Base-by-base conservation (phyloP, 1,139 yeast genomes). In the Suhomyces bribrorum region DNA sequence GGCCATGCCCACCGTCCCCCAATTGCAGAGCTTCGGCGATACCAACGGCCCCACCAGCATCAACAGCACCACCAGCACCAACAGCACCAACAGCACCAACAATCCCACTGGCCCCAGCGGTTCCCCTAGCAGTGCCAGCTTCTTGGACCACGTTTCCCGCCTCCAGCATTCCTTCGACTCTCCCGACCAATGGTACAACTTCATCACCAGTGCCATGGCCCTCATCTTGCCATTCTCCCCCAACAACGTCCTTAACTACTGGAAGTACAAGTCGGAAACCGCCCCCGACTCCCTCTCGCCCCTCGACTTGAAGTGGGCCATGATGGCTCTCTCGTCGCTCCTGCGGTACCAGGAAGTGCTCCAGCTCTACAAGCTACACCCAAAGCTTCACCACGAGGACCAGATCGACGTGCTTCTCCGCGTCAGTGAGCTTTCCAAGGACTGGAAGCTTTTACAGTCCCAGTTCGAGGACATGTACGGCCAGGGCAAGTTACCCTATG, bases 381-480 rank as follows among this genome's bases (percentile, higher is more conserved):
- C 64, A 2, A 40, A 50, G 3, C 45, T 66, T 7, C 66, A 64
- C 55, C 49, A 59, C 40, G 72, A 64, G 27, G 62, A 58, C 25
- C 75, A 70, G 43, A 73, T 78, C 39, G 74, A 70, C 30, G 61
- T 70, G 6, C 50, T 79, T 12, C 61, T 81, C 28, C 48, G 61
- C 12, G 66, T 82, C 2, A 70, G 82, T 43, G 80, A 85, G 2
- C 62, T 66, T 29, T 57, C 66, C 12, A 69, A 75, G 29, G 77
- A 81, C 47, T 85, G 89, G 85, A 61, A 62, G 20, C 63, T 73
- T 5, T 65, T 87, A 44, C 84, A 83, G 53, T 52, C 62, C n/a
- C 75, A 79, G 35, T 83, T 86, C 52, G 86, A 84, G 45, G 70
- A 68, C 2, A 65, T 84, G 57, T 75, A 79, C 45, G 82, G 82